Conservation (phyloP, 2,329 filamentous ascomycete genomes). For the Amauroascus verrucosus region DNA sequence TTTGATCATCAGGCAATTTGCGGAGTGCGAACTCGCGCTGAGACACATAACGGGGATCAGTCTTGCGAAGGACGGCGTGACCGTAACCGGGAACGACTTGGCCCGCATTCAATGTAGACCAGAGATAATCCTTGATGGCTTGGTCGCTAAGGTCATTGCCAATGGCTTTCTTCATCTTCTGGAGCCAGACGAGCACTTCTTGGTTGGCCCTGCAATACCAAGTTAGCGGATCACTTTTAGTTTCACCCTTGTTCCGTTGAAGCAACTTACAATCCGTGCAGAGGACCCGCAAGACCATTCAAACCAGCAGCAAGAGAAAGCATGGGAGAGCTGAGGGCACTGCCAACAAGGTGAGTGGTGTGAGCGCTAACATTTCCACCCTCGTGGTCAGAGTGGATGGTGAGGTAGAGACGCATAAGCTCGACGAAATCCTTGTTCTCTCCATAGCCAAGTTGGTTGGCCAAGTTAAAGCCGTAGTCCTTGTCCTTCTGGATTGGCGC, state of each 20-base stretch:
- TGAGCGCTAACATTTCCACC: slow-evolving; percentile 97
- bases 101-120: slow-evolving; percentile 89
- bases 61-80: slow-evolving; percentile 98
- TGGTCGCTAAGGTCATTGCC: slow-evolving; percentile 93
- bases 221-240: background rate
- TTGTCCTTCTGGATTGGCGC: slow-evolving; percentile 93
- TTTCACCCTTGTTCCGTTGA: background rate
- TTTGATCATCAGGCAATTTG: slow-evolving; percentile 91
- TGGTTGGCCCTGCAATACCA: slow-evolving; percentile 62
- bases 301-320: slow-evolving; percentile 92
- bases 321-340: slow-evolving; percentile 92
- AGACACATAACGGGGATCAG: slow-evolving; percentile 94
- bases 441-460: slow-evolving; percentile 96
- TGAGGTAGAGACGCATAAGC: slow-evolving; percentile 97
- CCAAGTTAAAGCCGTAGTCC: slow-evolving; percentile 99
- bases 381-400: slow-evolving; percentile 99
- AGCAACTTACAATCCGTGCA: slow-evolving; percentile 66
- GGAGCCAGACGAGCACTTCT: slow-evolving; percentile 98
- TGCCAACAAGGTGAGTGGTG: slow-evolving; percentile 96
- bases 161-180: slow-evolving; percentile 93
- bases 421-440: slow-evolving; percentile 95
- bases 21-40: slow-evolving; percentile 94
- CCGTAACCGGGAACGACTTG: slow-evolving; percentile 97
- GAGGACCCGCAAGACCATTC: slow-evolving; percentile 94
- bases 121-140: slow-evolving; percentile 97